Base-by-base conservation (phyloP, 305 asterid species). In the Solanum chacoense region DNA sequence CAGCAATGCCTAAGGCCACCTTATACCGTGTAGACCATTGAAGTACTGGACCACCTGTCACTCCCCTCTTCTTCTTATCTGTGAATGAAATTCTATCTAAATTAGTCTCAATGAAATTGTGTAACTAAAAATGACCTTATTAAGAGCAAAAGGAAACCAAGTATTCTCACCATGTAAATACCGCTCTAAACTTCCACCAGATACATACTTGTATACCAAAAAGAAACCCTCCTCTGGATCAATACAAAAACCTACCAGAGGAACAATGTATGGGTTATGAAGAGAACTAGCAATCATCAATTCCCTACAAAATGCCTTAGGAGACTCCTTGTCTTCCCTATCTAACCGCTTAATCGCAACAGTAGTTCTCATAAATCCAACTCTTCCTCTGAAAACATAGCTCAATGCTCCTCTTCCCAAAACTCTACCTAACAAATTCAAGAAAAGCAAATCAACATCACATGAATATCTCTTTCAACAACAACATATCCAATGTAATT, bases 351-450 rank as follows among this genome's bases (percentile, higher is more conserved):
- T 96, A 72, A 96, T 95, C 28, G 98, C 99, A 86, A 96, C 97
- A 0, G 93, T 87, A 72, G 90, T 93, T 59, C 96, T 92, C 90
- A 95, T 77, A 35, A 94, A 85, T 32, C 98, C 97, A 24, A 96
- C 92, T 91, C 93, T 94, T 87, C 98, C 99, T 91, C 96, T 93
- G 87, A 95, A 96, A 32, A 96, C 98, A 93, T 93, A 96, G 94
- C 98, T 96, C 92, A 93, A 90, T 71, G 98, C 98, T 86, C 99
- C 98, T 94, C 97, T 95, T 28, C 99, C 99, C 95, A 96, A 90
- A 32, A 96, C 99, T 92, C 98, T 92, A 84, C 95, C 99, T 96
- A 91, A 29, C 88, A 91, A 91, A 87, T 90, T 10, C 42, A 89
- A 85, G 79, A 74, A 34, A 9, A n/a, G 8, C 72, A 63, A 76